Evolutionary conservation across 2,329 filamentous ascomycete genomes (phyloP), one percentile per base, ranked within the genome.

Genomic region (Colletotrichum cereale): DNA sequence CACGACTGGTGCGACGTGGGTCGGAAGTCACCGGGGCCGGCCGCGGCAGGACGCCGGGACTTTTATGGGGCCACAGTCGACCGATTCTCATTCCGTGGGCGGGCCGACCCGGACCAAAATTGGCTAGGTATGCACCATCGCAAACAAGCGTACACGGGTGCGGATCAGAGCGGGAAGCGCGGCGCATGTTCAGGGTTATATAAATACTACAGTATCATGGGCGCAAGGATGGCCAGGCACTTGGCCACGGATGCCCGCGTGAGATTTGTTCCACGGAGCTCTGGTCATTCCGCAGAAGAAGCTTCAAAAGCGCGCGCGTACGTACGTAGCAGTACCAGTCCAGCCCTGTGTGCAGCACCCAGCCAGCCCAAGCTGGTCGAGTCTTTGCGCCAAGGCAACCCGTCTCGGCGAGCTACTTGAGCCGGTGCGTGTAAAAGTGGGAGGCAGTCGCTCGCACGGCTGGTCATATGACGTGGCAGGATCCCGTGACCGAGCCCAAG

Each of bases 401-500:
- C 11, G 34, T 29, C 36, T 38, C 42, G 38, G 40, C 38, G 24
- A 40, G 29, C 48, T 62, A 38, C 36, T 29, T 69, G 66, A 65
- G 53, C 42, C 57, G 26, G 47, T 2, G 12, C 12, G n/a, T 12
- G 26, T 44, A 31, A 62, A 36, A 40, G 38, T 58, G 29, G 21
- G 55, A n/a, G 18, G 40, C 11, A 40, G 34, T 48, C 44, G 44
- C 44, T 12, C 36, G 67, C 55, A 70, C 56, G 18, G 63, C 40
- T 52, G 47, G 67, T 70, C 55, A 56, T 55, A 26, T 67, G 67
- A 66, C 55, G 67, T 62, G 67, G 62, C 62, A 61, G 47, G 18
- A 57, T 38, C 55, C 31, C 34, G 55, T 67, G 67, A 66, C 21
- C 24, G 24, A 31, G 31, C 21, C n/a, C 21, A 18, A 66, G 21